Evolutionary conservation across 805 yeast species (phyloP), one percentile per base, ranked within the genome.

Genomic region (Yarrowia divulgata): DNA sequence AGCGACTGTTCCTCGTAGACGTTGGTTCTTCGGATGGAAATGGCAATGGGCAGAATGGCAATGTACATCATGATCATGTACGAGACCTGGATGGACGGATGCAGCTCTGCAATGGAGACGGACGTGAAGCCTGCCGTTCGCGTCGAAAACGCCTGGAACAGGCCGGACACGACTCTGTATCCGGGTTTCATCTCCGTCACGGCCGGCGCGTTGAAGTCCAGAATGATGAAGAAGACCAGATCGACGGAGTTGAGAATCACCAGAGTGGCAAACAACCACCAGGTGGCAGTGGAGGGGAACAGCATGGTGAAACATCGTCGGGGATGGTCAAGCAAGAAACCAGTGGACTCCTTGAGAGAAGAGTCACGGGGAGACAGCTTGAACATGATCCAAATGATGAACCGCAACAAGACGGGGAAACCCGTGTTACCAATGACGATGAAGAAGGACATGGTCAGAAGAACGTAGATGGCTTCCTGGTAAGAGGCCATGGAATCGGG

Each of bases 11-110:
- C 99, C 77, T 95, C 99, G 80, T 95, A 95, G 69, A 95, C 99
- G 77, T 95, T 95, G 19, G 99, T 95, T 77, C 98, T 86, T 80
- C 99, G 87, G 71, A 95, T 93, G 46, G 97, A 91, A 72, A 95
- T 95, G 40, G 99, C 99, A 73, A 95, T 81, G 0, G 99, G 99
- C 76, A 93, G 83, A 54, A 94, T 98, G 16, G 98, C 94, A 35
- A 95, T 93, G 80, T 95, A 95, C 99, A 95, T 95, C 98, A 95
- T 94, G 71, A 95, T 85, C 88, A 92, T 85, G 77, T 95, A 95
- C 73, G 95, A 88, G 37, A 95, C 97, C 77, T 93, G 97, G 64
- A 94, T 91, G 0, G 97, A 95, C 0, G 98, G 95, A 75, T 93
- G 95, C 55, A 95, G 81, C 50, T 78, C 76, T 1, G 91, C 80